Evolutionary conservation across 2,329 filamentous ascomycete species (phyloP), one percentile per base, ranked within the genome.

Genomic region (Cytospora piceae): DNA sequence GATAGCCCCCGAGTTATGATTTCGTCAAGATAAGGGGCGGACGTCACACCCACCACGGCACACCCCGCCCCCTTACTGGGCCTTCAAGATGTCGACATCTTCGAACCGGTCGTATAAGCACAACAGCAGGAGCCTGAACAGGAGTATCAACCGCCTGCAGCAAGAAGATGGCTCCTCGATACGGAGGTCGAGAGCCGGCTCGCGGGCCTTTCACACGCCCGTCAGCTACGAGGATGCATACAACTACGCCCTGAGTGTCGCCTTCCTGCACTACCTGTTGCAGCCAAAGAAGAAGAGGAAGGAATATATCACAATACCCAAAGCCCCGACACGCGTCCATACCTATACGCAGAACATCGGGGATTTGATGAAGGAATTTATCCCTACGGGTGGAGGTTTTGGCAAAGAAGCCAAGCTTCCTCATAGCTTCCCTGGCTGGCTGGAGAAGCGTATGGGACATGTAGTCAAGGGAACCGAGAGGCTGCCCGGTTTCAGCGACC

Each of bases 221-320:
- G 81, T 89, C 70, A 84, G 82, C 71, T 83, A 87, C 76, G 91
- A 96, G 72, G 93, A 97, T 78, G 94, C 93, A 74, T 97, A 96
- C 80, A 91, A 89, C 69, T 97, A 93, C 79, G 93, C 94, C 72
- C 87, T 99, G 63, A 91, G 95, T 69, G 89, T 92, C 71, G 94
- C 94, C 71, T 97, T 93, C 78, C 90, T 99, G 66, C 86, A 94
- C 77, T 96, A 99, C 78, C 88, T 98, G 54, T 85, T 99, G 61
- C 93, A 97, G 76, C 94, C 95, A 69, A 91, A 93, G 74, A 86
- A 92, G 73, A 95, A 94, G 79, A 88, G 93, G 74, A 91, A 94
- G 74, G 93, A 97, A 80, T 96, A 93, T 84, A 88, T 95, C 52
- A 79, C 88, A 79, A 74, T 85, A 69, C 80, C 89, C 58, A 88